Conservation (phyloP, 805 yeast genomes). For the Metschnikowia gelsemii region DNA sequence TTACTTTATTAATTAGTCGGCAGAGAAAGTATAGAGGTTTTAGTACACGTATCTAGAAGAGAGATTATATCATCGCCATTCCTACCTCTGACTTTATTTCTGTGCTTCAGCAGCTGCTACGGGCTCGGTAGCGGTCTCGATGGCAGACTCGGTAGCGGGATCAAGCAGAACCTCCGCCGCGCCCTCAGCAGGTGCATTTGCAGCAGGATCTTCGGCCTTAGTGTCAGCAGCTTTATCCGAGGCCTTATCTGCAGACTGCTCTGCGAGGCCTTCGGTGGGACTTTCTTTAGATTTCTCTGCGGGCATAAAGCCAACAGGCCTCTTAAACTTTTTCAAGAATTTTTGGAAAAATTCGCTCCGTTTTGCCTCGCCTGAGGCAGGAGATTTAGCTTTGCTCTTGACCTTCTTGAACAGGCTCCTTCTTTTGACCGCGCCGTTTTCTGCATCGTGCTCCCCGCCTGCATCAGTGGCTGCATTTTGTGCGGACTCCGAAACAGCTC, state of each 20-base stretch:
- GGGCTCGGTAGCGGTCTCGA: slow-evolving; percentile 3
- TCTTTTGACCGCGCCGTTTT: slow-evolving; percentile 10
- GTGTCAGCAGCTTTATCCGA: neutral
- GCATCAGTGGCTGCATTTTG: slow-evolving; percentile 5
- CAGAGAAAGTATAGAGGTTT: neutral
- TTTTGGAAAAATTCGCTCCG: slow-evolving; percentile 39
- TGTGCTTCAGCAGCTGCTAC: slow-evolving; percentile 3
- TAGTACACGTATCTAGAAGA: slow-evolving; percentile 2
- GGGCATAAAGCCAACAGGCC: slow-evolving; percentile 20
- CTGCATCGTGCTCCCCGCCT: slow-evolving; percentile 8
- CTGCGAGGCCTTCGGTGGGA: neutral
- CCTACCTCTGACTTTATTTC: slow-evolving; percentile 4
- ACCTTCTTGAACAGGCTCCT: slow-evolving; percentile 11
- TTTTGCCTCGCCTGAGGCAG: slow-evolving; percentile 23
- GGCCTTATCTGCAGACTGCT: neutral
- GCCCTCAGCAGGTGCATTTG: slow-evolving; percentile 1
- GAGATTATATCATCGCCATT: neutral
- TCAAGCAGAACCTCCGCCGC: slow-evolving; percentile 11
- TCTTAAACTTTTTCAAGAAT: slow-evolving; percentile 37
- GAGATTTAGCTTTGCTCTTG: slow-evolving; percentile 21
- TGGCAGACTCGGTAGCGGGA: slow-evolving; percentile 9
- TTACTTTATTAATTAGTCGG: slow-evolving; percentile 9
- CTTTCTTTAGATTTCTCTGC: neutral
- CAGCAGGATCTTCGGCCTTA: slow-evolving; percentile 2
- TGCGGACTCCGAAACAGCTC: slow-evolving; percentile 7